Evolutionary conservation across 129 eudicot species (phyloP), one percentile per base, ranked within the genome.

Genomic region (Artemisia argyi): DNA sequence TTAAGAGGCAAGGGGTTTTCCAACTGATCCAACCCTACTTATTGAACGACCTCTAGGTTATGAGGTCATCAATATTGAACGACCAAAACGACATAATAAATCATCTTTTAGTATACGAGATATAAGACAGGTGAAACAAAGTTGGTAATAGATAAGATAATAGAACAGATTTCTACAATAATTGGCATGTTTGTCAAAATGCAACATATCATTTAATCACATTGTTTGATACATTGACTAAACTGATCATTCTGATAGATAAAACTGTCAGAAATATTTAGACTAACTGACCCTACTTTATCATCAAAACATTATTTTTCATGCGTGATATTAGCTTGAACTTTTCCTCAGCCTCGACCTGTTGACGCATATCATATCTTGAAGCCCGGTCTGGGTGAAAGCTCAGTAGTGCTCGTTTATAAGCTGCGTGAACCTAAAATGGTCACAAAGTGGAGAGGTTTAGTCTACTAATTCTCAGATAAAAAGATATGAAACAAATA

Each of bases 291-390:
- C 22, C 24, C 26, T 19, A 57, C 19, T 17, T 16, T 57, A 57
- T 16, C 62, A 57, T 57, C 62, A 57, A 5, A 19, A 64, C 28
- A 56, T 85, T 90, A 58, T 90, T 97, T 85, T 90, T 94, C 87
- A 90, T 83, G 71, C 91, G 88, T 48, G 81, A 82, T 19, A 94
- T 86, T 66, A 94, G 97, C 89, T 94, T 94, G 79, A 94, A 94
- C 78, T 84, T 94, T 66, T 94, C 98, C 76, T 94, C 97, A 2
- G 98, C 89, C 81, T 94, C 97, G 11, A 87, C 98, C 67, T 87
- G 97, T 68, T 83, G 87, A 2, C 82, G 88, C 71, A 90, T 68
- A 46, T 94, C 97, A 55, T 86, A 84, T 79, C 76, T 78, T 7
- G 81, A 59, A 71, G 95, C 81, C 59, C 98, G 79, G 63, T 94